phyloP scores from a whole-genome alignment of 176 grass and related monocot species.

The Metroxylon sagu region DNA sequence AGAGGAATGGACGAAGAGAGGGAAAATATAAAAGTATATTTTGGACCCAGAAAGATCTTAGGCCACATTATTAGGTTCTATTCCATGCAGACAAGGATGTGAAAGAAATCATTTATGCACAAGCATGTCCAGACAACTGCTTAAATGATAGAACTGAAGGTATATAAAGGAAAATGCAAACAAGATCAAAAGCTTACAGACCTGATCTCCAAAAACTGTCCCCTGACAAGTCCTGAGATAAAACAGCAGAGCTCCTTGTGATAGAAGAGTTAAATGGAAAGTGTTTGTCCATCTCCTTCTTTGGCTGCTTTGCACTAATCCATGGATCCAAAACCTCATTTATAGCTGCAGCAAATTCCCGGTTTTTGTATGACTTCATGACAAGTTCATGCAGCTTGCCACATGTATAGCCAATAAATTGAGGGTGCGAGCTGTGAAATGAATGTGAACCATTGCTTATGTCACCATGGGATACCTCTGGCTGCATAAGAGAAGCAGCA shows the following conservation, averaged over 20 bases:
- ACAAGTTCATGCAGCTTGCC: constrained; percentile 96
- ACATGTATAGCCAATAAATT: constrained; percentile 79
- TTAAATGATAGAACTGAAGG: not conserved
- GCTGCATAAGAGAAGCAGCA: constrained; percentile 8
- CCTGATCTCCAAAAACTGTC: constrained; percentile 20
- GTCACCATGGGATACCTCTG: constrained; percentile 15
- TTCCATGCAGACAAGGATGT: no score
- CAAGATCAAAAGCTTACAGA: not conserved
- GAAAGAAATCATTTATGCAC: no score
- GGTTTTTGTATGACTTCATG: constrained; percentile 95
- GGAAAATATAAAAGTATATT: no score
- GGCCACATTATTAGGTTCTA: no score
- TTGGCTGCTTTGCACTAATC: constrained; percentile 86
- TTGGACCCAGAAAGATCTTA: no score
- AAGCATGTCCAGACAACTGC: no score
- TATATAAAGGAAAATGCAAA: not conserved
- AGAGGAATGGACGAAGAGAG: no score
- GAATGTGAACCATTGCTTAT: constrained; percentile 31
- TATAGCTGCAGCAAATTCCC: constrained; percentile 90
- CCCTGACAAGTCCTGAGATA: constrained; percentile 24
- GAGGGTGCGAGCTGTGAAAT: constrained; percentile 73
- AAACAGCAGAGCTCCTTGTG: constrained; percentile 45
- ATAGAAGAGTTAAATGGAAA: constrained; percentile 52
- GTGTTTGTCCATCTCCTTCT: constrained; percentile 75
- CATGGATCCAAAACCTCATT: constrained; percentile 99